Evolutionary conservation across 208 protist species (phyloP).

Genomic region (Trypanosoma vivax): DNA sequence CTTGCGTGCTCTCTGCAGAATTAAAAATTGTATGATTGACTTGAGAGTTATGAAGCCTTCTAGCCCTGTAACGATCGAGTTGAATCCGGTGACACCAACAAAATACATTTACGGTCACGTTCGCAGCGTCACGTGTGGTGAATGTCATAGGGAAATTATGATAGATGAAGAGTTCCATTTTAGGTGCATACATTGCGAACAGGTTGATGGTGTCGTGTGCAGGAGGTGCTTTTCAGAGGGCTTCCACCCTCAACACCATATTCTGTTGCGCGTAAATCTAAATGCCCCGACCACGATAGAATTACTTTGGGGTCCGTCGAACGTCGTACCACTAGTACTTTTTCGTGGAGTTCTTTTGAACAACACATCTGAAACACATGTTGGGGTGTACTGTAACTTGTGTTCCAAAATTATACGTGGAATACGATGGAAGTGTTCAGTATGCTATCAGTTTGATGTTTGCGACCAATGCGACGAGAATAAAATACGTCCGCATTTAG

Average conservation of each 20-base stretch:
- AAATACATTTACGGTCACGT: slow-evolving; percentile 23
- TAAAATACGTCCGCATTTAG: neutral
- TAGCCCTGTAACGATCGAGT: slow-evolving; percentile 28
- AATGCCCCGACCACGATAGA: slow-evolving; percentile 15
- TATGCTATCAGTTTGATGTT: slow-evolving; percentile 76
- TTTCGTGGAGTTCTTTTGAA: slow-evolving; percentile 36
- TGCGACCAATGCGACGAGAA: slow-evolving; percentile 51
- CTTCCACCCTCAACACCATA: slow-evolving; percentile 53
- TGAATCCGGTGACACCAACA: slow-evolving; percentile 60
- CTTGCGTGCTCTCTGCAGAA: slow-evolving; percentile 20
- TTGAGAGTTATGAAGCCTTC: slow-evolving; percentile 55
- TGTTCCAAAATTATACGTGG: slow-evolving; percentile 52
- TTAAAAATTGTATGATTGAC: slow-evolving; percentile 46
- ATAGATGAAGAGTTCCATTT: slow-evolving; percentile 51
- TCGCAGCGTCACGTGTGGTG: slow-evolving; percentile 43
- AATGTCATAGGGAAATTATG: slow-evolving; percentile 35
- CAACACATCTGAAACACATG: slow-evolving; percentile 35
- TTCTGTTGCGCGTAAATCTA: slow-evolving; percentile 53
- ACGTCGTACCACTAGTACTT: slow-evolving; percentile 45
- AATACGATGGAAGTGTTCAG: slow-evolving; percentile 73
- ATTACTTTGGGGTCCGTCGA: slow-evolving; percentile 76
- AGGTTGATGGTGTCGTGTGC: slow-evolving; percentile 30
- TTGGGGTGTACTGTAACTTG: slow-evolving; percentile 71
- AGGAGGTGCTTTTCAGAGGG: slow-evolving; percentile 24
- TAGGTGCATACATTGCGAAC: slow-evolving; percentile 70